These are phyloP conservation scores for Gossypium longicalyx DNA, from an alignment of 345 rosid genomes.

Conservation along the genomic window DNA sequence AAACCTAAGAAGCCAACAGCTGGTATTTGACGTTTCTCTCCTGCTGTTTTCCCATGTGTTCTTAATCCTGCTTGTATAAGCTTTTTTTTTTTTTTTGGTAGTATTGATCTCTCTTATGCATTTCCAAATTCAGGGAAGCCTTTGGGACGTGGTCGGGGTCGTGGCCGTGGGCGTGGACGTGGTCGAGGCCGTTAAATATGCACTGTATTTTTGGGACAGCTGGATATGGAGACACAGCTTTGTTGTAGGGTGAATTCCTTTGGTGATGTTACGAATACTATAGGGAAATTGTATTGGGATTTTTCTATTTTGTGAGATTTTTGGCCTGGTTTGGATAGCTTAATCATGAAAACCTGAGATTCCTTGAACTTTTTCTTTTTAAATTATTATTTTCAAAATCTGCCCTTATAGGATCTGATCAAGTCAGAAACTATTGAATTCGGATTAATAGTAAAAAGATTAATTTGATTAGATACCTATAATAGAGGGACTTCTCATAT, in stretches of 20 bases:
- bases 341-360: constrained; percentile 11
- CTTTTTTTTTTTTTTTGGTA: constrained; percentile 1
- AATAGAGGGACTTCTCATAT: too few relatives aligned
- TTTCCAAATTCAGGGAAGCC: constrained; percentile 58
- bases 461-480: too few relatives aligned
- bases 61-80: neutral
- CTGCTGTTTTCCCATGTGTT: neutral
- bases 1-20: constrained; percentile 96
- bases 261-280: constrained; percentile 14
- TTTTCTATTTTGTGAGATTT: neutral
- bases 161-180: constrained; percentile 90
- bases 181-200: constrained; percentile 73
- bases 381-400: too few relatives aligned
- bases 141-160: constrained; percentile 85
- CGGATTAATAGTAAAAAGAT: too few relatives aligned
- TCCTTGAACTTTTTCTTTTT: neutral
- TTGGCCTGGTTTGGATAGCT: neutral
- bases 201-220: constrained; percentile 21
- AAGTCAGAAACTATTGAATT: too few relatives aligned
- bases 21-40: constrained; percentile 38
- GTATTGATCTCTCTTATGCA: constrained; percentile 13
- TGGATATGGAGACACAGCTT: constrained; percentile 26
- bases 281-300: constrained; percentile 11
- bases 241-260: constrained; percentile 26
- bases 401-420: too few relatives aligned